Base-by-base conservation (phyloP, 495 filamentous ascomycete species). In the Neurospora discreta region DNA sequence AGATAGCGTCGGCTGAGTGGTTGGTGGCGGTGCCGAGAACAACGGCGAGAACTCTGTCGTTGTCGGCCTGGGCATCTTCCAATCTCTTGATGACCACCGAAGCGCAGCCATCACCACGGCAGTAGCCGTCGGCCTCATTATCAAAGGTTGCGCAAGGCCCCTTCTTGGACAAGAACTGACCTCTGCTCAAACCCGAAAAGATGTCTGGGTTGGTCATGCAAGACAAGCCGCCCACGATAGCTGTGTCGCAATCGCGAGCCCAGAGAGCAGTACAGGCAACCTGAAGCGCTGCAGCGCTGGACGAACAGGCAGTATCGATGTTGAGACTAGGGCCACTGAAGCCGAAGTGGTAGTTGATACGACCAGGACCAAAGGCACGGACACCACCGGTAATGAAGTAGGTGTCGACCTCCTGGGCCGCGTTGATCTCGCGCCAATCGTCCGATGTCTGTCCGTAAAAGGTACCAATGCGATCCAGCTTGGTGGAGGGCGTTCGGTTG, bases 391-490 rank as follows among this genome's bases (percentile, higher is more conserved):
- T 93, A 77, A 97, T 97, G 82, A 90, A 97, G 79, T 97, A 97
- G 1, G 93, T 97, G 79, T 97, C 94, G 71, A 97, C 90, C 72
- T 97, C 92, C 76, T 98, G 90, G 18, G 91, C 90, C 68, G 91
- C 92, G 79, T 96, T 96, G 74, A 96, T 91, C 75, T 97, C 94
- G 80, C 91, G 89, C 85, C 93, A 97, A 74, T 98, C 94, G 71
- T 97, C 93, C 73, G 92, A 94, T 1, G 94, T 95, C 82, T 94
- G 92, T 58, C 94, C 94, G 78, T 96, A 96, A 80, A 97, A 98
- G 20, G 92, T 93, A 36, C 94, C 94, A 69, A 97, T 91, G 5
- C 94, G 88, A 78, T 95, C 90, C 20, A 93, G 84, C 74, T 90
- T 89, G 1, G 93, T 95, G 1, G 93, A 93, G 0, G 92, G 92